These are phyloP conservation scores for Vicia faba DNA, from an alignment of 306 rosid species.

Conservation along the genomic window DNA sequence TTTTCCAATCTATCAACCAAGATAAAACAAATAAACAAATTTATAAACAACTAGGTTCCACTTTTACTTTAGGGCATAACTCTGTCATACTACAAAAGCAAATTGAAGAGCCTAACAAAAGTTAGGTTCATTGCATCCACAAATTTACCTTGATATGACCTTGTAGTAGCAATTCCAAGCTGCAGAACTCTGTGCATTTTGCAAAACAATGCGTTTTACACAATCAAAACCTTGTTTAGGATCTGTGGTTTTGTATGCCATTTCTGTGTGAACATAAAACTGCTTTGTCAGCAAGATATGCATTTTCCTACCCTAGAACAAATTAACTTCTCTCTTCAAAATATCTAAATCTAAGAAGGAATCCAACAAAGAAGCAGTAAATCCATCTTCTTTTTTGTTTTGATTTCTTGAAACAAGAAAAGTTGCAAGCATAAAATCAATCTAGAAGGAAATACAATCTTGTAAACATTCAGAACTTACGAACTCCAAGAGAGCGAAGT, in stretches of 20 bases:
- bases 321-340: constrained; percentile 10
- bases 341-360: constrained; percentile 18
- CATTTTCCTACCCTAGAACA: constrained; percentile 15
- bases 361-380: constrained; percentile 11
- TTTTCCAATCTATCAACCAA: constrained; percentile 63
- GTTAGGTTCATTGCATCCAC: constrained; percentile 14
- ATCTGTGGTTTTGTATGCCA: constrained; percentile 82
- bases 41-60: not conserved
- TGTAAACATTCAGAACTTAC: constrained; percentile 46
- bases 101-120: constrained; percentile 22
- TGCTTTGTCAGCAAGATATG: constrained; percentile 35
- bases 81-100: constrained; percentile 26
- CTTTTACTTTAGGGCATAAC: constrained; percentile 18
- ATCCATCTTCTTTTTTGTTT: constrained; percentile 11
- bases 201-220: constrained; percentile 79
- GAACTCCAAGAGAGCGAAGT: constrained; percentile 86
- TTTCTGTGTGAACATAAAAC: constrained; percentile 60
- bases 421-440: constrained; percentile 15
- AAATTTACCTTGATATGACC: constrained; percentile 74
- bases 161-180: constrained; percentile 98
- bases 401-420: constrained; percentile 29
- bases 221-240: constrained; percentile 85
- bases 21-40: constrained; percentile 28
- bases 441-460: constrained; percentile 25
- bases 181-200: constrained; percentile 75